Percentiles rank a stretch among this genome's conserved stretches.
Evolutionary conservation across 1,139 yeast species (phyloP).

Genomic region (Pneumocystis sp.): DNA sequence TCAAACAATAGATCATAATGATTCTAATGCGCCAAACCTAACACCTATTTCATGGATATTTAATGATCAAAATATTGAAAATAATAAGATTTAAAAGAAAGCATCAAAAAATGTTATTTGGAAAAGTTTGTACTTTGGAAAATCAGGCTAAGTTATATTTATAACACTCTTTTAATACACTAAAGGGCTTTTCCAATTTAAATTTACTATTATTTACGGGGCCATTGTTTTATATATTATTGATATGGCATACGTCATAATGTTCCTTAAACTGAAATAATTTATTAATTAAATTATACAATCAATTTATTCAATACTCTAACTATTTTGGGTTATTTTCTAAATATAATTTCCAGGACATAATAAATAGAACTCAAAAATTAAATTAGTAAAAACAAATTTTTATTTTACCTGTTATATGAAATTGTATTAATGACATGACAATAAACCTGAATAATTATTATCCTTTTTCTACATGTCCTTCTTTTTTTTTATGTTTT

Average conservation of each 20-base stretch:
- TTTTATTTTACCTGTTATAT: neutral
- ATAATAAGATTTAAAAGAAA: neutral
- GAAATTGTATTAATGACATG: neutral
- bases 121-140: neutral
- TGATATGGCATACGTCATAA: neutral
- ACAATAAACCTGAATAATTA: neutral
- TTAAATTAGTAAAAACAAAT: neutral
- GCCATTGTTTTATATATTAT: neutral
- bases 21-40: neutral
- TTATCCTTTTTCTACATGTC: neutral
- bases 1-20: neutral
- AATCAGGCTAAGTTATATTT: neutral
- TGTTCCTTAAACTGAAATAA: neutral
- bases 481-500: neutral
- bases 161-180: neutral
- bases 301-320: neutral
- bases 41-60: neutral
- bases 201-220: neutral
- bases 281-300: neutral
- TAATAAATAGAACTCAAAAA: neutral
- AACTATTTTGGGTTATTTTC: neutral
- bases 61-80: neutral
- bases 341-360: neutral
- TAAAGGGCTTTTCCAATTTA: neutral
- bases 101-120: neutral